Percentiles rank a stretch among this genome's conserved stretches.
Conservation (phyloP, 2,329 filamentous ascomycete species). For the Penicillium sclerotigenum region DNA sequence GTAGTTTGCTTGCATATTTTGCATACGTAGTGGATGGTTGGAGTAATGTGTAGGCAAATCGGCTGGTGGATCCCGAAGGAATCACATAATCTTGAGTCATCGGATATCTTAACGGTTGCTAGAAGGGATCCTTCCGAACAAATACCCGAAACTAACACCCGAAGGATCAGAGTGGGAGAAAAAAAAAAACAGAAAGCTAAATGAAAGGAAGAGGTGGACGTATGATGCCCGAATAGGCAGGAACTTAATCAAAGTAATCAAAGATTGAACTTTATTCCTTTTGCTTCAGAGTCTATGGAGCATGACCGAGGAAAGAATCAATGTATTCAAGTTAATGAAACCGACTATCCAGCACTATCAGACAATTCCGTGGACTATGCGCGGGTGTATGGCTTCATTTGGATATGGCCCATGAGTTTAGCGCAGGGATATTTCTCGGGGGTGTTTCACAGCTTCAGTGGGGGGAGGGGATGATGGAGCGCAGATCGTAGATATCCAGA, state of each 20-base stretch:
- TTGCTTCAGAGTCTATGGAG: background rate
- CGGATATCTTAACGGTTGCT: background rate
- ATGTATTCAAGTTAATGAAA: background rate
- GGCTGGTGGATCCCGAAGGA: background rate
- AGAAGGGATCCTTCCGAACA: background rate
- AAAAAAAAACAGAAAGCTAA: background rate
- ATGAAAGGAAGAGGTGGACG: conserved; percentile 1
- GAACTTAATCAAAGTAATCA: conserved; percentile 8
- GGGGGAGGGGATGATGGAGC: conserved; percentile 2
- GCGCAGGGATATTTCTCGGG: background rate
- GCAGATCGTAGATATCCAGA: conserved; percentile 4
- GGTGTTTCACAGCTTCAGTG: conserved; percentile 5
- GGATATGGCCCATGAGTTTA: background rate
- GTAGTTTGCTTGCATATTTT: background rate
- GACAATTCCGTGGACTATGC: background rate
- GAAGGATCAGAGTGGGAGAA: background rate
- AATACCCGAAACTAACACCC: background rate
- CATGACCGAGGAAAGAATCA: background rate
- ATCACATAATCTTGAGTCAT: conserved; percentile 1
- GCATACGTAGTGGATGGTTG: background rate
- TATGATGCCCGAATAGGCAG: conserved; percentile 14
- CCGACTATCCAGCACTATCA: conserved; percentile 2
- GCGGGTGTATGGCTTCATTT: conserved; percentile 4
- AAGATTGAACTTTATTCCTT: conserved; percentile 6
- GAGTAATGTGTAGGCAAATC: background rate